A percentile compares a stretch with the other conserved stretches of the same genome.
phyloP scores from a whole-genome alignment of 768 basidiomycete species.

The Dendrothele bispora region DNA sequence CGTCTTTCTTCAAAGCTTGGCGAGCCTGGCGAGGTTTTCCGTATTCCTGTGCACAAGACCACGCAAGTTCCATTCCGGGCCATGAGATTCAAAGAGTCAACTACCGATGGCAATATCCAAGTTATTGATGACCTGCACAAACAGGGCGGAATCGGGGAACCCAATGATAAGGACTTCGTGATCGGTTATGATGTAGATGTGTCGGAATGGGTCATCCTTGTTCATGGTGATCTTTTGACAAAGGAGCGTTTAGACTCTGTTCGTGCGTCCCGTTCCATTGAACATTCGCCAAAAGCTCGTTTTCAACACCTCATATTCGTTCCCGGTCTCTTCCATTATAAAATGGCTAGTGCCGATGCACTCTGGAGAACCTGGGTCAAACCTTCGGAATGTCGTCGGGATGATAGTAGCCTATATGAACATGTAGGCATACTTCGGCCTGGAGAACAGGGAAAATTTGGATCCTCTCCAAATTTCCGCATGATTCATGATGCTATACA shows the following conservation, averaged over 20 bases:
- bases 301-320: constrained; percentile 19
- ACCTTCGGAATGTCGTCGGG: too few relatives aligned
- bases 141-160: constrained; percentile 12
- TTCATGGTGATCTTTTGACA: constrained; percentile 23
- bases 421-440: constrained; percentile 19
- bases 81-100: constrained; percentile 14
- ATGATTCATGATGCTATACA: constrained; percentile 27
- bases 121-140: constrained; percentile 7
- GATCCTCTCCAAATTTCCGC: constrained; percentile 24
- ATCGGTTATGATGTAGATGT: constrained; percentile 6
- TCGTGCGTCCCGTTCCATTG: constrained; percentile 9
- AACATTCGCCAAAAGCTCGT: constrained; percentile 13
- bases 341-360: constrained; percentile 30
- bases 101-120: constrained; percentile 15
- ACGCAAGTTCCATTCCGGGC: neutral
- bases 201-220: constrained; percentile 7
- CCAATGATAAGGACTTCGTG: neutral
- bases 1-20: neutral
- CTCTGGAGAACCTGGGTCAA: too few relatives aligned
- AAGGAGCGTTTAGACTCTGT: constrained; percentile 15
- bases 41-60: constrained; percentile 2
- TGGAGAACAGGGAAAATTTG: constrained; percentile 23
- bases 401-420: too few relatives aligned
- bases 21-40: neutral
- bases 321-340: constrained; percentile 28